Percentiles rank a stretch among this genome's conserved stretches.
Evolutionary conservation across 495 filamentous ascomycete genomes (phyloP).

Genomic region (Lasiosphaeriaceae sp.): DNA sequence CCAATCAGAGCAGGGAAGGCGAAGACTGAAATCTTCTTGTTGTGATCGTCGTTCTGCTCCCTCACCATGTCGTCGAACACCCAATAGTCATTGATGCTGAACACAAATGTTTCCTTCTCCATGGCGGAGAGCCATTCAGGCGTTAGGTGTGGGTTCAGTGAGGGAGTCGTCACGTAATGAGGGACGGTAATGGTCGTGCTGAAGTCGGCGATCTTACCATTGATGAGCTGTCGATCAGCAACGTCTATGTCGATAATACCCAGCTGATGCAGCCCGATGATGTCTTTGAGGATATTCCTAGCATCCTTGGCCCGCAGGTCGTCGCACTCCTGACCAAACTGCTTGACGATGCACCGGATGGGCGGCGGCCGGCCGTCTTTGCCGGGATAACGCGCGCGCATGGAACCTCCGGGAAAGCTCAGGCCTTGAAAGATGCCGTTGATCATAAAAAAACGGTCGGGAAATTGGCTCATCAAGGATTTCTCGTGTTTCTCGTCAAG

Average conservation of each 20-base stretch:
- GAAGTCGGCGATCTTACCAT: neutral
- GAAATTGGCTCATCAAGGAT: neutral
- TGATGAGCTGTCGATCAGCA: neutral
- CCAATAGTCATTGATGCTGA: neutral
- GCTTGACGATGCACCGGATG: constrained; percentile 1
- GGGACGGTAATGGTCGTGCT: constrained; percentile 1
- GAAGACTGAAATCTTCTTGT: neutral
- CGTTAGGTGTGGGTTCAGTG: neutral
- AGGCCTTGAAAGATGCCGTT: neutral
- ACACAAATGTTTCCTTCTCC: neutral
- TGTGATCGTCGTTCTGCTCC: neutral
- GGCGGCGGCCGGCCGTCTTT: neutral
- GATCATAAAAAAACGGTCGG: neutral
- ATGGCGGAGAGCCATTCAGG: neutral
- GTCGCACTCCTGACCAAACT: neutral
- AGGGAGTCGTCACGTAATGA: neutral
- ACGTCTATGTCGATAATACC: neutral
- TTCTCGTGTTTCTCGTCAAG: constrained; percentile 1
- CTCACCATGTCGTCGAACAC: neutral
- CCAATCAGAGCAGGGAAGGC: neutral
- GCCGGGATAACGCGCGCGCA: neutral
- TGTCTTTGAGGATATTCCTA: neutral
- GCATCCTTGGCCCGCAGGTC: neutral
- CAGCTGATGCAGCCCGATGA: neutral
- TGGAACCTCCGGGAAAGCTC: neutral